Base-by-base conservation (phyloP, 2,329 filamentous ascomycete genomes). In the Beauveria medogensis region DNA sequence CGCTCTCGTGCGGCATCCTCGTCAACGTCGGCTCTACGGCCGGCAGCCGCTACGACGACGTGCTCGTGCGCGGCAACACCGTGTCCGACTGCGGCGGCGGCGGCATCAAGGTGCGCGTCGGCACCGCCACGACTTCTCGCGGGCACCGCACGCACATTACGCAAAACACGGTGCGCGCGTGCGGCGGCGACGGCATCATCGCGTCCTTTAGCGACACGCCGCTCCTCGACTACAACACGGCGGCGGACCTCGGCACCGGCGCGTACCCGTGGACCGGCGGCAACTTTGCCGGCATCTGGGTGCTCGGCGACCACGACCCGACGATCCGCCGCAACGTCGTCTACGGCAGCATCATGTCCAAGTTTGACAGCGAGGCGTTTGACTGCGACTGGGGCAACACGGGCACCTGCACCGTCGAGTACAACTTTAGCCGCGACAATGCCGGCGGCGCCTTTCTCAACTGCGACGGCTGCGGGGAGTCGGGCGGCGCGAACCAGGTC, bases 231-330 rank as follows among this genome's bases (percentile, higher is more conserved):
- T 60, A 65, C 48, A 68, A 68, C 53, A 47, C 61, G 12, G 66
- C 66, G 10, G 63, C 63, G 5, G 62, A 67, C 43, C 64, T 68
- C 5, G 67, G 67, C 40, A 65, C 54, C 1, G 67, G 67, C 1
- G 64, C 64, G 16, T 68, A 68, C 34, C 66, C 66, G n/a, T 68
- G 58, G 47, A 67, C 66, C 4, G 66, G 67, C 9, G 67, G 67
- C 57, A 68, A 68, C 60, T 68, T 68, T 47, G 67, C 67, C 18
- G 67, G 67, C 16, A 68, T 68, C 52, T 68, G 67, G 67, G 67
- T 68, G n/a, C 63, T 68, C n/a, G 66, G 64, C 20, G 53, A 59
- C 51, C 56, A 63, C 60, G 61, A 66, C 37, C 56, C 66, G 41
- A 59, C 62, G 41, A 65, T 68, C 41, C 57, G 61, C 7, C 65